phyloP scores from a whole-genome alignment of 2,329 filamentous ascomycete genomes.

The Sporothrix inflata region DNA sequence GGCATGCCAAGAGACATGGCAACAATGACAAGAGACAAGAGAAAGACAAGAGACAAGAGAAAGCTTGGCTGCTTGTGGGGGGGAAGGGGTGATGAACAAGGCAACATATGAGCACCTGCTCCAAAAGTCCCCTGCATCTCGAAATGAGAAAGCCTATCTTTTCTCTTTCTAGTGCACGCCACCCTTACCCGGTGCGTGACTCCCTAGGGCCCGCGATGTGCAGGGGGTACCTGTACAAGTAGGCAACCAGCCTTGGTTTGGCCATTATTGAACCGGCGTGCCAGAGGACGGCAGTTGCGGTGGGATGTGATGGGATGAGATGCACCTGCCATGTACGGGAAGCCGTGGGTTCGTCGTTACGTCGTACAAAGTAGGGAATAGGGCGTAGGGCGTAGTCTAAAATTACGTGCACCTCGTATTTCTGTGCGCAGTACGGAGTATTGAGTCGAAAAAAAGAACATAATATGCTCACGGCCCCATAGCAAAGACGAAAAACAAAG shows the following conservation, averaged over 20 bases:
- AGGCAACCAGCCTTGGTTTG: neutral
- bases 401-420: too few species aligned
- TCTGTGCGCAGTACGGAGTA: too few species aligned
- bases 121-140: conserved; percentile 6
- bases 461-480: neutral
- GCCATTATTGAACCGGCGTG: neutral
- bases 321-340: neutral
- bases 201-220: conserved; percentile 12
- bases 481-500: neutral
- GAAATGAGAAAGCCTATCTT: neutral
- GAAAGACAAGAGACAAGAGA: neutral
- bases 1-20: too few species aligned
- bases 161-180: neutral
- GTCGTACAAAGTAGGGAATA: too few species aligned
- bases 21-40: neutral
- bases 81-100: neutral
- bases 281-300: neutral
- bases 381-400: too few species aligned
- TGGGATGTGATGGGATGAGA: neutral
- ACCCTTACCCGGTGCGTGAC: neutral
- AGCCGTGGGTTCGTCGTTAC: too few species aligned
- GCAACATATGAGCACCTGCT: neutral
- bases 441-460: neutral
- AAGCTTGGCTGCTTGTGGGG: neutral
- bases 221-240: neutral